Evolutionary conservation across 176 grass and related monocot genomes (phyloP).

Genomic region (Metroxylon sagu): DNA sequence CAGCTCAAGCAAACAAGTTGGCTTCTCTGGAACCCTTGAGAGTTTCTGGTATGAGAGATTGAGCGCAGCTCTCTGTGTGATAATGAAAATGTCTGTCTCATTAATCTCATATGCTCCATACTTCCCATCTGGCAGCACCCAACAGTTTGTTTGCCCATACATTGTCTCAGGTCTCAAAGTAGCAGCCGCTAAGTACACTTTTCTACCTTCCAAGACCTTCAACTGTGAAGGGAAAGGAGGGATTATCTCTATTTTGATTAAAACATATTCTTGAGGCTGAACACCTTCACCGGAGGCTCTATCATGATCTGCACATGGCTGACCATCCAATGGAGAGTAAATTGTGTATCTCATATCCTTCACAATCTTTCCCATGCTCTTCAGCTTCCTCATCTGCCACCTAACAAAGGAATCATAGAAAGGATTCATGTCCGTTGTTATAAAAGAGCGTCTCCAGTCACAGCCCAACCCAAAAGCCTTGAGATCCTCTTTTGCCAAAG

Average conservation of each 20-base stretch:
- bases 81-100: conserved; percentile 64
- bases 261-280: conserved; percentile 55
- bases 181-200: conserved; percentile 61
- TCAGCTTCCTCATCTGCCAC: conserved; percentile 78
- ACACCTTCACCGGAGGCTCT: conserved; percentile 58
- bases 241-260: conserved; percentile 75
- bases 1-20: conserved; percentile 49
- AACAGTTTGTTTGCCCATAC: conserved; percentile 82
- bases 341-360: conserved; percentile 70
- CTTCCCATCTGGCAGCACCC: conserved; percentile 65
- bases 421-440: conserved; percentile 64
- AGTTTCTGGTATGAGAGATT: conserved; percentile 75
- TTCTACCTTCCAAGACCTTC: conserved; percentile 53
- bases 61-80: conserved; percentile 50
- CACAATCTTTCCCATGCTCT: conserved; percentile 51
- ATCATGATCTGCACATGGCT: conserved; percentile 80
- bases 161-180: conserved; percentile 71
- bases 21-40: conserved; percentile 48
- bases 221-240: conserved; percentile 50
- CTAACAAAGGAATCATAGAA: conserved; percentile 73
- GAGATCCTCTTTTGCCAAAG: conserved; percentile 43
- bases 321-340: conserved; percentile 72
- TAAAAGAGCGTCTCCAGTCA: conserved; percentile 64
- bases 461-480: conserved; percentile 59
- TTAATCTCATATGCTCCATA: conserved; percentile 82